Percentiles rank a stretch among this genome's conserved stretches.
These are phyloP conservation scores for Xylariaceae sp. DNA, from an alignment of 2,329 filamentous ascomycete genomes.

Conservation along the genomic window DNA sequence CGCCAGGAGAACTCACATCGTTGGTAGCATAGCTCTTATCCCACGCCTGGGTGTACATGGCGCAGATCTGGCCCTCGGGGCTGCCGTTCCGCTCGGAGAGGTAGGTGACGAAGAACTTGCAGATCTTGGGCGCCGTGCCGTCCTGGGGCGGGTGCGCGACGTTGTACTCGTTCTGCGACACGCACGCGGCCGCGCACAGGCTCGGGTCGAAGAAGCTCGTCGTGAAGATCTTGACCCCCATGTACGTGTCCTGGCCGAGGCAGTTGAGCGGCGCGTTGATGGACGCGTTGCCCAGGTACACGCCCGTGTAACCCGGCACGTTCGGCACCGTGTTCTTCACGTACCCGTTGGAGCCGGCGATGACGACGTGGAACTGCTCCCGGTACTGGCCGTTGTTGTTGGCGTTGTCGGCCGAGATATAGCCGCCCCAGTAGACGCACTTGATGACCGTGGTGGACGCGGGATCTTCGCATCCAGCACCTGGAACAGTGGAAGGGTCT, in stretches of 20 bases:
- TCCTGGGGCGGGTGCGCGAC: slow-evolving; percentile 18
- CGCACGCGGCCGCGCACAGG: slow-evolving; percentile 28
- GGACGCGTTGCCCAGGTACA: slow-evolving; percentile 22
- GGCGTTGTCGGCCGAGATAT: slow-evolving; percentile 20
- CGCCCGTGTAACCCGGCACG: slow-evolving; percentile 21
- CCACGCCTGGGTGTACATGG: slow-evolving; percentile 33
- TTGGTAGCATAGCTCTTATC: slow-evolving; percentile 24
- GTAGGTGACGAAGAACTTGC: slow-evolving; percentile 35
- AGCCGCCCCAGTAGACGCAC: slow-evolving; percentile 28
- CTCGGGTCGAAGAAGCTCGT: slow-evolving; percentile 23
- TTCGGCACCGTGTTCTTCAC: slow-evolving; percentile 19
- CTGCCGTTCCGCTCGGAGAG: slow-evolving; percentile 33
- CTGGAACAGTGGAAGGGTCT: slow-evolving; percentile 24
- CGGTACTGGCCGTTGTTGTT: slow-evolving; percentile 20
- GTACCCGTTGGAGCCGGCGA: slow-evolving; percentile 39
- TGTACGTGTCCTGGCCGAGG: slow-evolving; percentile 25
- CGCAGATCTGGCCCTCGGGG: slow-evolving; percentile 34
- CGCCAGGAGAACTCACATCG: slow-evolving; percentile 16
- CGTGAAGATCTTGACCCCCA: slow-evolving; percentile 28
- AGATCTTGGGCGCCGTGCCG: slow-evolving; percentile 24
- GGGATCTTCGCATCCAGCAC: slow-evolving; percentile 17
- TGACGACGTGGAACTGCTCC: slow-evolving; percentile 31
- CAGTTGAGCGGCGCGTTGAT: slow-evolving; percentile 27
- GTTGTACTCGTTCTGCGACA: slow-evolving; percentile 26
- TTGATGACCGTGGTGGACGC: slow-evolving; percentile 25